Evolutionary conservation across 208 protist species (phyloP).

Genomic region (Naegleria fowleri): DNA sequence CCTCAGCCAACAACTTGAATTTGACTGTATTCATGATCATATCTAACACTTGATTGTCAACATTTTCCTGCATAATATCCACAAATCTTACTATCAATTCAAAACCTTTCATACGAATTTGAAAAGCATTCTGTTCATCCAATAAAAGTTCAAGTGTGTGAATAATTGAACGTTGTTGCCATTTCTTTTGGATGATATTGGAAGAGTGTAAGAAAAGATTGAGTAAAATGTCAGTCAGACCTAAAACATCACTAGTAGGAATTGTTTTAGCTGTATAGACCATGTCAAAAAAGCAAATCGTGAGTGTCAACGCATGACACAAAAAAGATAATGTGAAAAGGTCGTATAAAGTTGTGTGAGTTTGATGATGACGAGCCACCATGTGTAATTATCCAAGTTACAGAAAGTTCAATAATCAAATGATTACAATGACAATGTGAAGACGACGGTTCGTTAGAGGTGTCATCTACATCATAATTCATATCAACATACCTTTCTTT

Average conservation of each 20-base stretch:
- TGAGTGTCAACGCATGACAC: neutral
- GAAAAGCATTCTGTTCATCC: neutral
- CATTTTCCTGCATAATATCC: slow-evolving; percentile 23
- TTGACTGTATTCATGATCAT: neutral
- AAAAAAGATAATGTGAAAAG: neutral
- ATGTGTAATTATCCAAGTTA: too few species aligned
- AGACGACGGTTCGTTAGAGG: neutral
- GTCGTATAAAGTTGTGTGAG: too few species aligned
- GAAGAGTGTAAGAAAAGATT: neutral
- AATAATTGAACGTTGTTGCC: slow-evolving; percentile 19
- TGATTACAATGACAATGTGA: neutral
- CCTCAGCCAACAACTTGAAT: neutral
- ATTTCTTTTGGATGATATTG: slow-evolving; percentile 10
- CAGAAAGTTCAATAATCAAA: too few species aligned
- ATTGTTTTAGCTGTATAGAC: slow-evolving; percentile 1
- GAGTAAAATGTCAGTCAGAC: neutral
- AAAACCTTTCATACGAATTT: neutral
- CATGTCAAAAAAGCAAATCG: neutral
- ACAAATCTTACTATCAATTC: slow-evolving; percentile 4
- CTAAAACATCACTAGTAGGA: slow-evolving; percentile 7
- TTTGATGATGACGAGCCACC: too few species aligned
- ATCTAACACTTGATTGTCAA: neutral
- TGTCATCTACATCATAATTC: neutral
- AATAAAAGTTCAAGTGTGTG: neutral
- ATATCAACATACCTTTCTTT: neutral